phyloP scores from a whole-genome alignment of 306 rosid species.

The Purshia tridentata region DNA sequence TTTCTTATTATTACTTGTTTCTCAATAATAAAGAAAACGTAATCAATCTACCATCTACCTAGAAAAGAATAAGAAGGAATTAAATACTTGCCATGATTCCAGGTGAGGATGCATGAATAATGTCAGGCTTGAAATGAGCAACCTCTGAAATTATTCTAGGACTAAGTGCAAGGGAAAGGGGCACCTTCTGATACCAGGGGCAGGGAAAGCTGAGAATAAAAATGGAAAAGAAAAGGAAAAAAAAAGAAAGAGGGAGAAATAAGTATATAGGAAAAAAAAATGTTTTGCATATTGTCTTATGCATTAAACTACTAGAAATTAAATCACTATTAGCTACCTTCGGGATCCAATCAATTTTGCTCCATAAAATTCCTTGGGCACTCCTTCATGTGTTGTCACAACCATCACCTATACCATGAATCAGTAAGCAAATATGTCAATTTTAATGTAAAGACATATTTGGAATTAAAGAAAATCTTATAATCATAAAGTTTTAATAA shows the following conservation, averaged over 20 bases:
- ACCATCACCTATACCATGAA: constrained; percentile 72
- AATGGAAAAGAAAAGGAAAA: neutral
- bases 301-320: constrained; percentile 11
- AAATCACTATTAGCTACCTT: constrained; percentile 46
- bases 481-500: neutral
- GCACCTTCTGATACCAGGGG: constrained; percentile 95
- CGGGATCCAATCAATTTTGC: constrained; percentile 87
- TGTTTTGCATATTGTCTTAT: neutral
- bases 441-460: constrained; percentile 8
- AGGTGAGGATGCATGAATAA: constrained; percentile 97
- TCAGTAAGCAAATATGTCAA: constrained; percentile 24
- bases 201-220: constrained; percentile 67
- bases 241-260: constrained; percentile 8
- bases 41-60: constrained; percentile 17
- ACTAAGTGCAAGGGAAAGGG: constrained; percentile 97
- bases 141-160: constrained; percentile 98
- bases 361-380: constrained; percentile 86
- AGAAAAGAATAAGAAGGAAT: neutral
- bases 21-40: constrained; percentile 1
- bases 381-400: constrained; percentile 97
- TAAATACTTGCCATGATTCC: constrained; percentile 80
- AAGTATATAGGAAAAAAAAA: constrained; percentile 15
- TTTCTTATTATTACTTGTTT: neutral
- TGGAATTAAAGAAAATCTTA: neutral
- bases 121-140: constrained; percentile 95